Evolutionary conservation across 371 early-diverging fungal species (phyloP).

Genomic region (Lichtheimia hyalospora): DNA sequence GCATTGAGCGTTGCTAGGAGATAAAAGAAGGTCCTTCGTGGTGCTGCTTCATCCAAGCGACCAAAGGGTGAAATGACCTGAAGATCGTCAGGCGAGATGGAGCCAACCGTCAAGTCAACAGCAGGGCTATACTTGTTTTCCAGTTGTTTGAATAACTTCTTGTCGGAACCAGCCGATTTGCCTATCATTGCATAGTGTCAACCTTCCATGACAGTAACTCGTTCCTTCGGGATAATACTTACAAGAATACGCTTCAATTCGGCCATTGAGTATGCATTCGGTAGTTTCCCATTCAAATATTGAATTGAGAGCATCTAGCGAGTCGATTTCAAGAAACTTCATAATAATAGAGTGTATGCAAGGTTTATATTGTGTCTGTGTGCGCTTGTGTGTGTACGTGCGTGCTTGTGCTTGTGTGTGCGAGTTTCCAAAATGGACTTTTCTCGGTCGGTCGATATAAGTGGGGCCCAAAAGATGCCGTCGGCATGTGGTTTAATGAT

Average conservation of each 20-base stretch:
- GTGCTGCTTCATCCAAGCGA: constrained; percentile 73
- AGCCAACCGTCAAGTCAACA: constrained; percentile 49
- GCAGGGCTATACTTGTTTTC: constrained; percentile 64
- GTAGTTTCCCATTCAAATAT: constrained; percentile 61
- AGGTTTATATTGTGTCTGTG: too few species aligned
- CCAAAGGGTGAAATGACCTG: constrained; percentile 81
- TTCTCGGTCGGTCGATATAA: too few species aligned
- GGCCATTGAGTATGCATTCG: constrained; percentile 67
- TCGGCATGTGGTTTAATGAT: too few species aligned
- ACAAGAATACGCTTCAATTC: constrained; percentile 92
- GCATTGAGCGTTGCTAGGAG: constrained; percentile 91
- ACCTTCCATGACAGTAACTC: neutral
- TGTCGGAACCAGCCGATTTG: constrained; percentile 88
- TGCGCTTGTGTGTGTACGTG: too few species aligned
- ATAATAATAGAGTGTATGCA: constrained; percentile 4
- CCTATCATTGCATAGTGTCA: constrained; percentile 46
- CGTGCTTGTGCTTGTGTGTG: too few species aligned
- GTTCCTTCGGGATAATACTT: constrained; percentile 24
- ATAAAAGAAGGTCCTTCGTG: constrained; percentile 86
- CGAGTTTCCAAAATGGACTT: too few species aligned
- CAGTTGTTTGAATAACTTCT: constrained; percentile 81
- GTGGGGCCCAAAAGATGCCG: too few species aligned
- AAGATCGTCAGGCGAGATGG: constrained; percentile 57
- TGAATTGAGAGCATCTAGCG: constrained; percentile 57
- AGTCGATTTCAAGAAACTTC: constrained; percentile 51